Percentiles rank a stretch among this genome's conserved stretches.
These are phyloP conservation scores for Rhododendron ovatum DNA, from an alignment of 148 eudicot genomes.

Conservation along the genomic window DNA sequence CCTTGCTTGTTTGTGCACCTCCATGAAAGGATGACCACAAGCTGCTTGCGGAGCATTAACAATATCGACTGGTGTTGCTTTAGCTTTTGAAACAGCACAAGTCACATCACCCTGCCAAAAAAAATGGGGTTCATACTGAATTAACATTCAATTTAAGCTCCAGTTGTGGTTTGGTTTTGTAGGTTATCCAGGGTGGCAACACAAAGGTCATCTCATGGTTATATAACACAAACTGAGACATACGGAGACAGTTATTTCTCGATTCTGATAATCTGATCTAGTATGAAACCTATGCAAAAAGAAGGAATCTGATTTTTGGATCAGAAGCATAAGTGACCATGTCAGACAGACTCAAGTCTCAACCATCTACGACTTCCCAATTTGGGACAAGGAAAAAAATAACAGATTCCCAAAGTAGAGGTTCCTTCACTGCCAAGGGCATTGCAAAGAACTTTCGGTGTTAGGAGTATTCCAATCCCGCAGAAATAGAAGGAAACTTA, in stretches of 20 bases:
- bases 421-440: not conserved
- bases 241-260: not conserved
- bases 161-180: not conserved
- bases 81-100: not conserved
- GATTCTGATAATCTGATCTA: not conserved
- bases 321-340: not conserved
- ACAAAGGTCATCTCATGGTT: not conserved
- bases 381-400: not conserved
- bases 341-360: not conserved
- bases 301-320: not conserved
- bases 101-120: conserved; percentile 1
- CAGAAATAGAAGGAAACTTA: not conserved
- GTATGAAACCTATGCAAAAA: not conserved
- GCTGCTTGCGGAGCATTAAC: not conserved
- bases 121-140: not conserved
- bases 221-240: not conserved
- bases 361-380: not conserved
- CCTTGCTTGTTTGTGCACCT: not conserved
- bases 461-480: not conserved
- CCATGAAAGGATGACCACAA: not conserved
- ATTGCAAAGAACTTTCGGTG: not conserved
- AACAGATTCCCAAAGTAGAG: not conserved
- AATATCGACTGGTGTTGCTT: not conserved
- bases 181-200: not conserved
- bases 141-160: not conserved